Percentiles rank a stretch among this genome's conserved stretches.
Evolutionary conservation across 2,329 filamentous ascomycete genomes (phyloP).

Genomic region (Ampelomyces quisqualis): DNA sequence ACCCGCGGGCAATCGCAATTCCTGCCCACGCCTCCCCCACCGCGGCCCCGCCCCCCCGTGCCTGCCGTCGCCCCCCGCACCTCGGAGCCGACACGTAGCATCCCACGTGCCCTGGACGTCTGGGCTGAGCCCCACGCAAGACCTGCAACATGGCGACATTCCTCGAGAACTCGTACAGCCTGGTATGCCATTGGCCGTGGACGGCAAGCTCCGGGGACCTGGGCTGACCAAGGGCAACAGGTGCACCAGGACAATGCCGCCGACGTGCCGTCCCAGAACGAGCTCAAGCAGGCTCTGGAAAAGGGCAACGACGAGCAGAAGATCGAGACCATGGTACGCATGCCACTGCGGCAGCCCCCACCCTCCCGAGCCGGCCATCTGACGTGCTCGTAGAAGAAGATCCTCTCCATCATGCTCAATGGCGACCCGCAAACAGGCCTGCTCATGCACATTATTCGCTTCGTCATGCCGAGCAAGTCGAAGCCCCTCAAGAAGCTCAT

Average conservation of each 20-base stretch:
- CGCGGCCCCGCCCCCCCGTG: slow-evolving; percentile 16
- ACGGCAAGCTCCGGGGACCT: slow-evolving; percentile 22
- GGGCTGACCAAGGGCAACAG: slow-evolving; percentile 38
- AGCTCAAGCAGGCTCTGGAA: slow-evolving; percentile 89
- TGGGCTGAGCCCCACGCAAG: slow-evolving; percentile 4
- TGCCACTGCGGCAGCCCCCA: slow-evolving; percentile 26
- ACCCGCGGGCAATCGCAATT: slow-evolving; percentile 19
- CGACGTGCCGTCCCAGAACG: slow-evolving; percentile 85
- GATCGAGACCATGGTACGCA: slow-evolving; percentile 67
- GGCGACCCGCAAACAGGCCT: slow-evolving; percentile 93
- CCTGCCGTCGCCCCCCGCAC: slow-evolving; percentile 13
- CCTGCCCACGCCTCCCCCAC: slow-evolving; percentile 7
- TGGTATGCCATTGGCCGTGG: slow-evolving; percentile 54
- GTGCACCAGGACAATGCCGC: slow-evolving; percentile 95
- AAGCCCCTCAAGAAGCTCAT: slow-evolving; percentile 96
- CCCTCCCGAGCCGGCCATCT: slow-evolving; percentile 49
- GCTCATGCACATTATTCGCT: slow-evolving; percentile 99
- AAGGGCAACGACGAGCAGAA: slow-evolving; percentile 92
- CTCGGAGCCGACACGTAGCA: slow-evolving; percentile 39
- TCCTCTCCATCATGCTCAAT: slow-evolving; percentile 96
- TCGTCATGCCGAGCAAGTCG: slow-evolving; percentile 98
- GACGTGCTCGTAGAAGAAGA: slow-evolving; percentile 62
- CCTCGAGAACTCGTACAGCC: slow-evolving; percentile 90
- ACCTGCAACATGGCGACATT: slow-evolving; percentile 80
- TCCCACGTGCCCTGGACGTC: slow-evolving; percentile 34